Base-by-base conservation (phyloP, 139 green algal genomes). In the Mychonastes homosphaera region DNA sequence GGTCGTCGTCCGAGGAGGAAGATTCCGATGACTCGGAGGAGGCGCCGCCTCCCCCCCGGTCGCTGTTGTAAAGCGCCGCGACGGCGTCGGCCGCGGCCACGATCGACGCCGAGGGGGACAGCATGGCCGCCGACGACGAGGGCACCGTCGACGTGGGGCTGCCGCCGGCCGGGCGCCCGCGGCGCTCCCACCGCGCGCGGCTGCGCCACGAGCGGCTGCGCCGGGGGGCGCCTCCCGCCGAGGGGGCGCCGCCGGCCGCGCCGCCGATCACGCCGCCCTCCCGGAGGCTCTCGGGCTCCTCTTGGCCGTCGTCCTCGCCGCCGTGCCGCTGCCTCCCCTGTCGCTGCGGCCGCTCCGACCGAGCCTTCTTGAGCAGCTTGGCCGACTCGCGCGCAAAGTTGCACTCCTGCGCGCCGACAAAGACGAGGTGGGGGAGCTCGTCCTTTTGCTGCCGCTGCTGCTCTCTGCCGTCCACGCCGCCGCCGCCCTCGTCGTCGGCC, bases 321-420 rank as follows among this genome's bases (percentile, higher is more conserved):
- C 3, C 7, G 1, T 30, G 13, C 30, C 50, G 50, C 50, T 32
- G 30, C 16, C 41, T 23, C 44, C n/a, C 29, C 8, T 52, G 4
- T 13, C 27, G 7, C 27, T 28, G n/a, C 52, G 10, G 18, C 13
- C 44, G 44, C 6, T 23, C 28, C n/a, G 5, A 32, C 23, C 52
- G 52, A 12, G 34, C 7, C 5, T 56, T 43, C 24, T 57, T 65
- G 34, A 7, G 43, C 36, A n/a, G n/a, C n/a, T n/a, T n/a, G n/a
- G n/a, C n/a, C n/a, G n/a, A n/a, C n/a, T n/a, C 56, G 56, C 23
- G 36, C 56, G 9, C 40, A 54, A 51, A 67, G 60, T 51, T 61
- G 60, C 60, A 67, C 45, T 67, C 56, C 60, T 60, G 46, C 1
- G 55, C 56, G 13, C n/a, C 61, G 1, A 65, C 49, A 8, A 28